These are phyloP conservation scores for Lentinula aciculospora DNA, from an alignment of 768 basidiomycete genomes.

Conservation along the genomic window DNA sequence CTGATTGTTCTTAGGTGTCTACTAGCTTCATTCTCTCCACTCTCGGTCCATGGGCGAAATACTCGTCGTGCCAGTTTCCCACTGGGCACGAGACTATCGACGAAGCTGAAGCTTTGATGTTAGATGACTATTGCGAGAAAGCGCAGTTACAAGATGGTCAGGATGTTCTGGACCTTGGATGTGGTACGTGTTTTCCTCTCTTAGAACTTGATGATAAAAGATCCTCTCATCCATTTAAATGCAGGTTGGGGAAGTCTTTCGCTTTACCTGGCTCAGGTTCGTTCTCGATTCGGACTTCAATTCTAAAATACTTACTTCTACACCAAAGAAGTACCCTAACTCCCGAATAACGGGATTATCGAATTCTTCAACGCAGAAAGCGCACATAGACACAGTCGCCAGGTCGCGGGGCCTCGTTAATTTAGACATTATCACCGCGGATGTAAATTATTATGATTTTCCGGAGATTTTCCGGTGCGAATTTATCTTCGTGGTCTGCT, in stretches of 20 bases:
- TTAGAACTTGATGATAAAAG: not conserved
- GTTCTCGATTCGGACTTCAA: not conserved
- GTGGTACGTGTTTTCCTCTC: slow-evolving; percentile 34
- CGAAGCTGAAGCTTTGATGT: slow-evolving; percentile 60
- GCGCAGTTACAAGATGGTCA: slow-evolving; percentile 56
- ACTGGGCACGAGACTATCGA: slow-evolving; percentile 53
- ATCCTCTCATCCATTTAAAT: not conserved
- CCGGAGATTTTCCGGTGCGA: slow-evolving; percentile 36
- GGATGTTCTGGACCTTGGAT: slow-evolving; percentile 64
- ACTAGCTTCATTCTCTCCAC: slow-evolving; percentile 62
- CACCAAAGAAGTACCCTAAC: slow-evolving; percentile 58
- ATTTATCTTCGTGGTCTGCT: not conserved
- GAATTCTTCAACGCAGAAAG: slow-evolving; percentile 64
- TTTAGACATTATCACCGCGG: slow-evolving; percentile 61
- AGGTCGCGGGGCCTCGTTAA: slow-evolving; percentile 46
- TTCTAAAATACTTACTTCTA: not conserved
- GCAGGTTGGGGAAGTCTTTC: slow-evolving; percentile 70
- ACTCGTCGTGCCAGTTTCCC: slow-evolving; percentile 61
- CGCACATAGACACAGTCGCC: slow-evolving; percentile 50
- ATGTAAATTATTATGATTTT: slow-evolving; percentile 63
- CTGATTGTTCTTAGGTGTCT: slow-evolving; percentile 33
- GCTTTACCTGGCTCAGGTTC: slow-evolving; percentile 55
- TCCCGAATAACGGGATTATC: slow-evolving; percentile 58
- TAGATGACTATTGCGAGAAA: slow-evolving; percentile 62
- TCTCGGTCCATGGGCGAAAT: slow-evolving; percentile 61